Evolutionary conservation across 495 filamentous ascomycete genomes (phyloP).

Genomic region (Tuber melanosporum): DNA sequence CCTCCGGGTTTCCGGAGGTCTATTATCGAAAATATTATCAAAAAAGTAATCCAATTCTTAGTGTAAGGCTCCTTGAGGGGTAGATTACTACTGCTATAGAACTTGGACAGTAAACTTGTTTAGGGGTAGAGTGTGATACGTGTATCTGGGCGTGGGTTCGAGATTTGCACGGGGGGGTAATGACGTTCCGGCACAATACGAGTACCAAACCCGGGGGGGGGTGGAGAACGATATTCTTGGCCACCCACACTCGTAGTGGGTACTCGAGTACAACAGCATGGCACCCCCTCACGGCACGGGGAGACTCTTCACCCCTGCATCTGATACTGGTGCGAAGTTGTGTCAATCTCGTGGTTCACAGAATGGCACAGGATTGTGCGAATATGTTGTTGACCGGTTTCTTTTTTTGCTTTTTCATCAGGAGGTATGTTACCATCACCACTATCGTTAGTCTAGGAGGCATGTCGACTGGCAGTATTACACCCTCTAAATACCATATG

Average conservation of each 20-base stretch:
- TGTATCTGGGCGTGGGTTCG: not conserved
- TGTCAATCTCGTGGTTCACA: not conserved
- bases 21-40: not conserved
- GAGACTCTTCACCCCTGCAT: not conserved
- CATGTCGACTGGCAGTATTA: not conserved
- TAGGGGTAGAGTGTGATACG: not conserved
- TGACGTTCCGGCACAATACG: conserved; percentile 2
- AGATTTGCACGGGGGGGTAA: not conserved
- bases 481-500: not conserved
- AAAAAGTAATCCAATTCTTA: not conserved
- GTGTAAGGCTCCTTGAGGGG: not conserved
- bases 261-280: not conserved
- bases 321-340: not conserved
- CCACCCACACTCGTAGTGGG: no score
- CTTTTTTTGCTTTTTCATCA: not conserved
- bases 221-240: not conserved
- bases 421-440: not conserved
- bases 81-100: not conserved
- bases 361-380: not conserved
- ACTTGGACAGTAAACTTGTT: not conserved
- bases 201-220: not conserved
- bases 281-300: not conserved
- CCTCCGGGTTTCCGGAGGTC: not conserved
- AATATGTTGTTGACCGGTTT: not conserved
- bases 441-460: not conserved